Percentiles rank a stretch among this genome's conserved stretches.
phyloP scores from a whole-genome alignment of 73 alveolate genomes.

The Blepharisma japonicum region DNA sequence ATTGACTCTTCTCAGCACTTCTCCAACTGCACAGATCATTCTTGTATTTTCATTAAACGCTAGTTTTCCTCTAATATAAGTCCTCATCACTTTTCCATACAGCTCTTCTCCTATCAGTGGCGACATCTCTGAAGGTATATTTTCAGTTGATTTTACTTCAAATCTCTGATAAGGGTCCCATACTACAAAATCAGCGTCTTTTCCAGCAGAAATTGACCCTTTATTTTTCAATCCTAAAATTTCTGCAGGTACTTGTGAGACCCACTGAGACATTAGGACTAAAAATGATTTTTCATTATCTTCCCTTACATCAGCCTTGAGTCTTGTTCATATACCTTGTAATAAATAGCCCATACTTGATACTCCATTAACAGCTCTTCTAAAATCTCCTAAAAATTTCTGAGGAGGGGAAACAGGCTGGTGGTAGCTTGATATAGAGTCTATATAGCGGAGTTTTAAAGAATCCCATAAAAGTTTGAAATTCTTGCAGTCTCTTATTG shows the following conservation, averaged over 20 bases:
- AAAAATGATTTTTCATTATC: slow-evolving; percentile 4
- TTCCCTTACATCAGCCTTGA: not conserved
- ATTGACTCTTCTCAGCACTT: no score
- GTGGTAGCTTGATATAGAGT: slow-evolving; percentile 2
- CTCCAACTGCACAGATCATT: no score
- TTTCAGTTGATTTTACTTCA: not conserved
- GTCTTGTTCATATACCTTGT: slow-evolving; percentile 1
- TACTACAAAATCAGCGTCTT: slow-evolving; percentile 22
- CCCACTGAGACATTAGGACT: not conserved
- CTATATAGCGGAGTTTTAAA: not conserved
- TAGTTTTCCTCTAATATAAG: slow-evolving; percentile 14
- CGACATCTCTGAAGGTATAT: slow-evolving; percentile 7
- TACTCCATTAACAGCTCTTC: slow-evolving; percentile 32
- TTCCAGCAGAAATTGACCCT: slow-evolving; percentile 10
- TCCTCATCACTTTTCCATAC: slow-evolving; percentile 5
- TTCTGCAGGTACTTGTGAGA: not conserved
- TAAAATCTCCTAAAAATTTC: slow-evolving; percentile 19
- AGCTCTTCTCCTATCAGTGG: slow-evolving; percentile 26
- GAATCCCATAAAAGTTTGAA: slow-evolving; percentile 4
- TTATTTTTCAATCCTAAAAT: slow-evolving; percentile 24
- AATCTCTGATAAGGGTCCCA: slow-evolving; percentile 22
- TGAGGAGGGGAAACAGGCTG: slow-evolving; percentile 19
- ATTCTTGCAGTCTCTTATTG: slow-evolving; percentile 5
- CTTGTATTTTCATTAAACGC: not conserved
- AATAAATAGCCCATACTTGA: not conserved